These are phyloP conservation scores for Chytriomyces sp. DNA, from an alignment of 192 early-diverging fungal species.

Conservation along the genomic window DNA sequence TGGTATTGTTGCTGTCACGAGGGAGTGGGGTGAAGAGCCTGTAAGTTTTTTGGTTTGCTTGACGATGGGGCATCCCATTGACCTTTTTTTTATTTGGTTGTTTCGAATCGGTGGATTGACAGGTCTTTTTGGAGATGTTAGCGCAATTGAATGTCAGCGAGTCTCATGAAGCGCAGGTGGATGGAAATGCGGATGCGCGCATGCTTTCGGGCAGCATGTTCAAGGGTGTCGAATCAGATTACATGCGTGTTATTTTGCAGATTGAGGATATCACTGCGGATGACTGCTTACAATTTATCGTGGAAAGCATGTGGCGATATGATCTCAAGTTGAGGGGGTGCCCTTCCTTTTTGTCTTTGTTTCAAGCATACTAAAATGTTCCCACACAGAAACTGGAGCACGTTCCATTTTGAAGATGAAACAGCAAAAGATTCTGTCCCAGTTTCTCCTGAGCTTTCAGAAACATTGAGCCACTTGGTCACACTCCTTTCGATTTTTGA, in stretches of 20 bases:
- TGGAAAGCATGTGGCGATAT: conserved; percentile 30
- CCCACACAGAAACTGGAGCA: conserved; percentile 10
- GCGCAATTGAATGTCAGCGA: neutral
- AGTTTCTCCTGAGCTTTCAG: conserved; percentile 4
- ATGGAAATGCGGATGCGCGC: neutral
- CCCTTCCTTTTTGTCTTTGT: neutral
- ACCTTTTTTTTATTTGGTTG: neutral
- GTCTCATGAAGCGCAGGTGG: neutral
- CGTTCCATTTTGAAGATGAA: neutral
- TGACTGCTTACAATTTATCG: conserved; percentile 16
- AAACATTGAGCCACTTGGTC: neutral
- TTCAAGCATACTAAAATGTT: neutral
- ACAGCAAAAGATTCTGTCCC: neutral
- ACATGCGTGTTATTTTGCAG: conserved; percentile 5
- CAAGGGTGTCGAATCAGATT: neutral
- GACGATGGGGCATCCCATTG: neutral
- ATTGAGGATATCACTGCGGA: conserved; percentile 11
- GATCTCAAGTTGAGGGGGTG: conserved; percentile 14
- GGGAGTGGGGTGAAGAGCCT: conserved; percentile 17
- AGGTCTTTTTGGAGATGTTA: conserved; percentile 23
- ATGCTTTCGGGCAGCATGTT: neutral
- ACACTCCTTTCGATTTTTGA: neutral
- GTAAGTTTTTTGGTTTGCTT: neutral
- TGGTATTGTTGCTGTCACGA: neutral
- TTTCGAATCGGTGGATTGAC: no score